phyloP scores from a whole-genome alignment of 1,284 basidiomycete genomes.

The Salmacisia buchloeana region DNA sequence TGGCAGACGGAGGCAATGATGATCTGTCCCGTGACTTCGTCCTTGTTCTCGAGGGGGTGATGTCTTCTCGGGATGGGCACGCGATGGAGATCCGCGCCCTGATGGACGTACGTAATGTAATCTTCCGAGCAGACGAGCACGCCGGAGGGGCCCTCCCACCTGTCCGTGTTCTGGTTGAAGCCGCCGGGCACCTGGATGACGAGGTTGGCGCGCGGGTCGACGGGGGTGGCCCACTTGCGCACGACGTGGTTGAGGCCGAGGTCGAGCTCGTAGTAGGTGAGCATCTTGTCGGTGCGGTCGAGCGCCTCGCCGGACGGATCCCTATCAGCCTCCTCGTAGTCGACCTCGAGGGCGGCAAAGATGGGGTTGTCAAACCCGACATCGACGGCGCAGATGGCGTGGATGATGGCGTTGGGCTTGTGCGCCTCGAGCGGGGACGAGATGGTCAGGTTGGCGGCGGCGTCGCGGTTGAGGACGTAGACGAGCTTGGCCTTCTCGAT shows the following conservation, averaged over 20 bases:
- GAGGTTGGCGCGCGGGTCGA: constrained; percentile 37
- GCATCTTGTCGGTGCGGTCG: constrained; percentile 33
- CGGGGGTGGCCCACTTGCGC: constrained; percentile 45
- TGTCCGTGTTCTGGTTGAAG: constrained; percentile 43
- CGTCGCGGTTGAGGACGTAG: constrained; percentile 47
- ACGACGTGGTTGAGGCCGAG: constrained; percentile 50
- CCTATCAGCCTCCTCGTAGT: constrained; percentile 46
- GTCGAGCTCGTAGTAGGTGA: constrained; percentile 50
- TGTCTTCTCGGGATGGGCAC: constrained; percentile 46
- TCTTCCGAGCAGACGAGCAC: constrained; percentile 49
- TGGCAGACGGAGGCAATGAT: constrained; percentile 47
- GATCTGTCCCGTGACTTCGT: constrained; percentile 34
- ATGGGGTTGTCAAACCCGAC: constrained; percentile 49
- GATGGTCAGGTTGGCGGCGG: constrained; percentile 48
- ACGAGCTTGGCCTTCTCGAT: constrained; percentile 48
- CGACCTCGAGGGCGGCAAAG: constrained; percentile 47
- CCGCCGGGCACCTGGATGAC: constrained; percentile 48
- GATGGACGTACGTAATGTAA: constrained; percentile 49
- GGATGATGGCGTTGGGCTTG: constrained; percentile 38
- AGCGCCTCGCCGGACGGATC: constrained; percentile 44
- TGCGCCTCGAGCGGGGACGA: constrained; percentile 49
- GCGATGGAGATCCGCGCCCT: constrained; percentile 41
- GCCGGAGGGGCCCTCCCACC: constrained; percentile 49
- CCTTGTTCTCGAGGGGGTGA: constrained; percentile 31
- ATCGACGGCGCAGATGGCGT: constrained; percentile 46